Percentiles rank a stretch among this genome's conserved stretches.
Conservation (phyloP, 2,329 filamentous ascomycete species). For the Rhynchosporium agropyri region DNA sequence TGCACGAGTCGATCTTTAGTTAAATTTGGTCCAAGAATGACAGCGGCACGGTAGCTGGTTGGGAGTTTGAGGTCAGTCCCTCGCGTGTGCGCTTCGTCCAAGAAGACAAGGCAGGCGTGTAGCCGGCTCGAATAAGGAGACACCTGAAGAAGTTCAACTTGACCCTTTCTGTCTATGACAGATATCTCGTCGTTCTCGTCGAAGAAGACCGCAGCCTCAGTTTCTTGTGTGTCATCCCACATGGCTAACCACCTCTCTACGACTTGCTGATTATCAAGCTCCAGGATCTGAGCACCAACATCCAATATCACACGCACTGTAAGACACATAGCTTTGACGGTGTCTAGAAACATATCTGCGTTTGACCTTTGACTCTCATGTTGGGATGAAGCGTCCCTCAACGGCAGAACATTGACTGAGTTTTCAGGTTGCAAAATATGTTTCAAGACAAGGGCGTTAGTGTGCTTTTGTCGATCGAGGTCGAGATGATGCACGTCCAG, state of each 20-base stretch:
- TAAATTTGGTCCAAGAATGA: constrained; percentile 66
- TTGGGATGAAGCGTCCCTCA: no score
- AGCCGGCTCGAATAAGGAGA: constrained; percentile 62
- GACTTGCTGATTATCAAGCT: constrained; percentile 62
- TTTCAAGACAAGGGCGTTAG: constrained; percentile 66
- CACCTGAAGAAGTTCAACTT: constrained; percentile 52
- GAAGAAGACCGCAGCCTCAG: constrained; percentile 59
- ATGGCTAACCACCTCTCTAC: constrained; percentile 56
- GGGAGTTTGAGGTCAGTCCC: constrained; percentile 71
- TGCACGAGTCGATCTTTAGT: constrained; percentile 72
- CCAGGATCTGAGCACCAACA: constrained; percentile 70
- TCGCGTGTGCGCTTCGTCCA: constrained; percentile 71
- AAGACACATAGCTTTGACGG: constrained; percentile 46
- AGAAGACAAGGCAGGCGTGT: constrained; percentile 63
- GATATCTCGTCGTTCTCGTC: constrained; percentile 59
- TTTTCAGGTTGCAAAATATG: constrained; percentile 60
- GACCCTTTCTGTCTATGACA: constrained; percentile 53
- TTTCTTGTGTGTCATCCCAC: constrained; percentile 45
- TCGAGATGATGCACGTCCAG: constrained; percentile 63
- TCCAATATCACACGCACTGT: constrained; percentile 65
- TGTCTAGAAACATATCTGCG: constrained; percentile 49
- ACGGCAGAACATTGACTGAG: constrained; percentile 41
- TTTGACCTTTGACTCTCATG: constrained; percentile 43
- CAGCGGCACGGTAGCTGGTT: constrained; percentile 58
- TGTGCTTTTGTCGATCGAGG: constrained; percentile 57